Evolutionary conservation across 345 rosid genomes (phyloP), one percentile per base, ranked within the genome.

Genomic region (Schrenkiella parvula): DNA sequence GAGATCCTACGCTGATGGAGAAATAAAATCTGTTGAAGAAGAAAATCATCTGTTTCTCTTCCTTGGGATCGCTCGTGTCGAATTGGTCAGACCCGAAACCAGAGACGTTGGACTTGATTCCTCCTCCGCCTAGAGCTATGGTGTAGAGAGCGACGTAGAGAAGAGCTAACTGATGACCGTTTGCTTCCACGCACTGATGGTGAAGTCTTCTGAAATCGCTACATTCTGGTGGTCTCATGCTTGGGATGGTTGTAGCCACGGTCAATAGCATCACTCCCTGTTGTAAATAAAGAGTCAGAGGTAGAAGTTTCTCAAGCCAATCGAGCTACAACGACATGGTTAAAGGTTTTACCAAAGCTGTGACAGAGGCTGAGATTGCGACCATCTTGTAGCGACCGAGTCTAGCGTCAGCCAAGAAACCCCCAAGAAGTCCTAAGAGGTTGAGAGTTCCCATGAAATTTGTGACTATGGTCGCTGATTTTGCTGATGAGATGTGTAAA

Each of bases 61-160:
- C 98, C 54, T 87, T 87, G 0, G 96, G 98, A 59, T 93, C 96
- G 13, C 80, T 72, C 0, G 56, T 26, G 48, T 93, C 95, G 43
- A 91, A 93, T 46, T 93, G 97, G 50, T 93, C 97, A 0, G 98
- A 86, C n/a, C 97, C 97, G 39, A 91, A 93, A 39, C 96, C 92
- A 0, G 98, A 93, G 29, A 91, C 97, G 43, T 89, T 91, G 7
- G 98, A 93, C 78, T 93, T 91, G 71, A 93, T 89, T 28, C 97
- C 98, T 11, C 97, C 96, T 0, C 89, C 92, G 0, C 98, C 97
- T 1, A 91, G 81, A 53, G 97, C 97, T 63, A 80, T 82, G 19
- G 87, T 85, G 64, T 91, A 93, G 19, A 91, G 89, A 17, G 98
- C 95, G 8, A 82, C 89, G 53, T 89, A 93, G 25, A 88, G 87